These are phyloP conservation scores for Hanseniaspora mollemarum DNA, from an alignment of 805 yeast genomes.

Conservation along the genomic window DNA sequence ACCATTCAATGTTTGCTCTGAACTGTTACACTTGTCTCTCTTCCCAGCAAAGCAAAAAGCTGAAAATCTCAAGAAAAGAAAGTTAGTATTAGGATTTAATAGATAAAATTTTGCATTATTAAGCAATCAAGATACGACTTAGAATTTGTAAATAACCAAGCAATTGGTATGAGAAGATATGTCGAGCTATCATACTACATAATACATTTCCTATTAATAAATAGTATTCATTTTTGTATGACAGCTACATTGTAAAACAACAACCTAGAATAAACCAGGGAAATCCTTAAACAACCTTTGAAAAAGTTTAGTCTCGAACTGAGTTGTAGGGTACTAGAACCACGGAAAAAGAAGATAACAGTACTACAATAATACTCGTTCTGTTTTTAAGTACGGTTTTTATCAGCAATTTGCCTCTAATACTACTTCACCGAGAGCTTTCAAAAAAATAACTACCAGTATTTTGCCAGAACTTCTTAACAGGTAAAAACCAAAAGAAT, in stretches of 20 bases:
- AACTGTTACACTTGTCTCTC: no score
- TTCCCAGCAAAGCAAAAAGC: background rate
- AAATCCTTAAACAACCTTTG: slow-evolving; percentile 9
- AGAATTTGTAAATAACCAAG: no score
- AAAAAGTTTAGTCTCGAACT: slow-evolving; percentile 16
- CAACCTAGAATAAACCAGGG: slow-evolving; percentile 13
- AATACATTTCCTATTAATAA: background rate
- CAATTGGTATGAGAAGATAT: no score
- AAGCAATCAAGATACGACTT: background rate
- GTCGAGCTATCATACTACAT: background rate
- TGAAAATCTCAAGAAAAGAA: background rate
- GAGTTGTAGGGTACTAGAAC: slow-evolving; percentile 18
- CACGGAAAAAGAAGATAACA: slow-evolving; percentile 10
- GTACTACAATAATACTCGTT: slow-evolving; percentile 19
- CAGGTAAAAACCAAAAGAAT: no score
- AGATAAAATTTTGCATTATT: no score
- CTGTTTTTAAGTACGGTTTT: slow-evolving; percentile 17
- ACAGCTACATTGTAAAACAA: slow-evolving; percentile 8
- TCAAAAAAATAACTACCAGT: no score
- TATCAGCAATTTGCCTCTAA: background rate
- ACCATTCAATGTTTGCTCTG: no score
- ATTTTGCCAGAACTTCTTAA: background rate
- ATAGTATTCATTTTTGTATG: background rate
- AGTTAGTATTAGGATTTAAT: no score
- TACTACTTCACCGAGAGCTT: no score